A percentile compares a stretch with the other conserved stretches of the same genome.
Conservation (phyloP, 257 asterid species). For the Osmanthus fragrans region DNA sequence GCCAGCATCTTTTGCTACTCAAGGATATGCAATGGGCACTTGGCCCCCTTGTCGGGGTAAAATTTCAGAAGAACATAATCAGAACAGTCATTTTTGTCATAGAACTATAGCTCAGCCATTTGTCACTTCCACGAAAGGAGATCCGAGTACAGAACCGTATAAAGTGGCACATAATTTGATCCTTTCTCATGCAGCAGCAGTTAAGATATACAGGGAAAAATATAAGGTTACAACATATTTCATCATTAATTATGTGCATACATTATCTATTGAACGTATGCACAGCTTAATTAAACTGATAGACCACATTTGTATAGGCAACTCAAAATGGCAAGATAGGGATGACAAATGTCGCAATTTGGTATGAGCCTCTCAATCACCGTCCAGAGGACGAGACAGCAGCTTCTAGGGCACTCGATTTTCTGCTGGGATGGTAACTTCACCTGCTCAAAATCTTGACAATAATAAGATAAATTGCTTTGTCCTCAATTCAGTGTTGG, state of each 20-base stretch:
- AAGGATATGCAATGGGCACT: conserved; percentile 17
- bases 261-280: no score
- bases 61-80: neutral
- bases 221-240: conserved; percentile 32
- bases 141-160: conserved; percentile 48
- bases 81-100: no score
- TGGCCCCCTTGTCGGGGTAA: conserved; percentile 29
- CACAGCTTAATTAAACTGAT: no score
- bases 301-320: no score
- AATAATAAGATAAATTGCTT: no score
- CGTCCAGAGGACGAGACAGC: conserved; percentile 3
- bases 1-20: conserved; percentile 16
- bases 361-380: conserved; percentile 3
- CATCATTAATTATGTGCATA: no score
- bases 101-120: no score
- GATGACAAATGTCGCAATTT: conserved; percentile 5
- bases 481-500: no score
- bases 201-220: conserved; percentile 36
- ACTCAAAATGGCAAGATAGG: conserved; percentile 27
- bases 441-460: no score
- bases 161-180: conserved; percentile 45
- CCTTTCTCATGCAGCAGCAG: conserved; percentile 48
- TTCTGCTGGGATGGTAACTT: conserved; percentile 29
- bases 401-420: conserved; percentile 29
- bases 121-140: neutral